Evolutionary conservation across 768 basidiomycete species (phyloP).

Genomic region (Russula earlei): DNA sequence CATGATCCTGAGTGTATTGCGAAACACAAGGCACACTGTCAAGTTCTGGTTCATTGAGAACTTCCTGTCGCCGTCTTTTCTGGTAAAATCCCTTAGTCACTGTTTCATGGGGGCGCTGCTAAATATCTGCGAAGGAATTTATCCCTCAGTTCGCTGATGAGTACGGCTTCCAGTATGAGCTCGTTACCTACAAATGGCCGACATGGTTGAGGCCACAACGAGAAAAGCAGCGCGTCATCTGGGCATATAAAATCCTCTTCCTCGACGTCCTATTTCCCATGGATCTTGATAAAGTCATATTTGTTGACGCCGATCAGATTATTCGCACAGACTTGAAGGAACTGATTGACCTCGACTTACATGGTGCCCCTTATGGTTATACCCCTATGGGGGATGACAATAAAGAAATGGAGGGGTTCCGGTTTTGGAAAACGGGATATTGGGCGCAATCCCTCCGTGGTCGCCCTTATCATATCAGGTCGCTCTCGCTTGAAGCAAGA

Average conservation of each 20-base stretch:
- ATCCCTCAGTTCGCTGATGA: constrained; percentile 86
- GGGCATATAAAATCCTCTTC: constrained; percentile 99
- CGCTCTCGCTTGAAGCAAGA: neutral
- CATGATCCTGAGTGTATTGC: constrained; percentile 94
- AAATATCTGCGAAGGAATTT: constrained; percentile 55
- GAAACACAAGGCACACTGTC: constrained; percentile 88
- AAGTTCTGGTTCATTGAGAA: constrained; percentile 99
- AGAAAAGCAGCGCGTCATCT: constrained; percentile 97
- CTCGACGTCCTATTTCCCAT: constrained; percentile 98
- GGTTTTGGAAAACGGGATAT: constrained; percentile 98
- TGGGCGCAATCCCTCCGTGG: constrained; percentile 86
- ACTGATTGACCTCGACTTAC: constrained; percentile 84
- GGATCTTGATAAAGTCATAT: constrained; percentile 98
- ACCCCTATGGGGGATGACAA: constrained; percentile 98
- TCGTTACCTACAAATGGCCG: constrained; percentile 99
- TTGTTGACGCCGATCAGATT: constrained; percentile 97
- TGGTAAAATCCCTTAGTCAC: constrained; percentile 40
- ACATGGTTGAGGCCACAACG: constrained; percentile 95
- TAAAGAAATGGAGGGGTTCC: constrained; percentile 90
- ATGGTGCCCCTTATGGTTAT: constrained; percentile 91
- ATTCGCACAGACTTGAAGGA: constrained; percentile 94
- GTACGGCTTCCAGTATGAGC: constrained; percentile 92
- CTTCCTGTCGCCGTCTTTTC: constrained; percentile 94
- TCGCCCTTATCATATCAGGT: constrained; percentile 93
- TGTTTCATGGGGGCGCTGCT: neutral